Conservation (phyloP, 441 rosid species). For the Populus trichocarpa region DNA sequence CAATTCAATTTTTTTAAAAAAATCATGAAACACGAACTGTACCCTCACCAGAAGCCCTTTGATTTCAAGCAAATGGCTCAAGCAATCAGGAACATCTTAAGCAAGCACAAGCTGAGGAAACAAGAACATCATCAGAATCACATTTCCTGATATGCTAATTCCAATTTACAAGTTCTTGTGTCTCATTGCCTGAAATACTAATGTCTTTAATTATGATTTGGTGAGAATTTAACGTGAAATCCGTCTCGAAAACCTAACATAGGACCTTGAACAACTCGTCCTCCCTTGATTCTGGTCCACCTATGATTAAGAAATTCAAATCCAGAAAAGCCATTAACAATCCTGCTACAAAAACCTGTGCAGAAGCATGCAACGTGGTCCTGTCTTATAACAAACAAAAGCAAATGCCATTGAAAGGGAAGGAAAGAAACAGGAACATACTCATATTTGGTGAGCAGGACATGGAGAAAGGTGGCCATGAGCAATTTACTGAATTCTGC, state of each 20-base stretch:
- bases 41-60: too few species aligned
- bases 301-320: not conserved
- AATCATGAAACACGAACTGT: too few species aligned
- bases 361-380: not conserved
- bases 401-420: not conserved
- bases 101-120: too few species aligned
- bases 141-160: not conserved
- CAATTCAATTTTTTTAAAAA: too few species aligned
- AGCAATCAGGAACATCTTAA: too few species aligned
- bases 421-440: not conserved
- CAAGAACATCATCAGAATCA: not conserved
- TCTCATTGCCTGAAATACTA: not conserved
- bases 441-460: slow-evolving; percentile 31
- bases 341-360: not conserved
- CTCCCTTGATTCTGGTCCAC: not conserved
- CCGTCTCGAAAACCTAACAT: not conserved
- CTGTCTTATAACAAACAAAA: not conserved
- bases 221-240: not conserved
- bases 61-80: too few species aligned
- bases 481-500: slow-evolving; percentile 27
- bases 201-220: not conserved
- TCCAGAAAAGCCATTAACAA: not conserved
- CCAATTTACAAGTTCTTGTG: not conserved
- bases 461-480: slow-evolving; percentile 31
- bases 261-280: not conserved